Evolutionary conservation across 2,329 filamentous ascomycete genomes (phyloP), one percentile per base, ranked within the genome.

Genomic region (Nothopassalora personata): DNA sequence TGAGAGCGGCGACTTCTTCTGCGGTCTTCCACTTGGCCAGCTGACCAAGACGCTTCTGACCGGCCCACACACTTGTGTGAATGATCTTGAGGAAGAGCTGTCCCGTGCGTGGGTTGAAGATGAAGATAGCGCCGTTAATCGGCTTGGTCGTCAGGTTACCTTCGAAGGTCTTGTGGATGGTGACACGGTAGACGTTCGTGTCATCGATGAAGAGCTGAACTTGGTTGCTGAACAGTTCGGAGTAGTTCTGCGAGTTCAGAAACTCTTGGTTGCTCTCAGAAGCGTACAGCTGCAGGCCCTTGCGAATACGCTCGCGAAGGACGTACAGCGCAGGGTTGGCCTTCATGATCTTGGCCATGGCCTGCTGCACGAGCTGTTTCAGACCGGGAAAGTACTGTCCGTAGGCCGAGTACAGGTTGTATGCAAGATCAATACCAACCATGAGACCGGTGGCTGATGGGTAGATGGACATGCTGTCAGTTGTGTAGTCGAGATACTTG

Each of bases 271-370:
- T 97, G 79, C 91, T 97, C 79, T 99, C 95, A 0, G 93, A 97
- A 2, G 94, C 94, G 71, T 99, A 99, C 13, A 99, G 81, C 77
- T 99, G 94, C 60, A 99, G 84, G 81, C 94, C 94, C 81, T 99
- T 99, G 65, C 95, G 86, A 64, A 99, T 99, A 83, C 94, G 94
- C 79, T 99, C 94, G 60, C 94, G 89, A 60, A 99, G 79, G 54
- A 99, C 94, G 73, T 97, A 99, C 33, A 99, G 78, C 2, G 94
- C 94, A 15, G 94, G 94, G 71, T 99, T 99, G 39, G 94, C 93
- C 78, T 99, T 99, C 94, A 99, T 99, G 73, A 99, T 86, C 86
- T 99, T 99, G 52, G 91, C 91, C 95, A 99, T 99, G 5, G 95
- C 94, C 74, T 97, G 93, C 75, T 99, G 95, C 28, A 99, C 81